Evolutionary conservation across 2,329 filamentous ascomycete genomes (phyloP), one percentile per base, ranked within the genome.

Genomic region (Fusarium sp.): DNA sequence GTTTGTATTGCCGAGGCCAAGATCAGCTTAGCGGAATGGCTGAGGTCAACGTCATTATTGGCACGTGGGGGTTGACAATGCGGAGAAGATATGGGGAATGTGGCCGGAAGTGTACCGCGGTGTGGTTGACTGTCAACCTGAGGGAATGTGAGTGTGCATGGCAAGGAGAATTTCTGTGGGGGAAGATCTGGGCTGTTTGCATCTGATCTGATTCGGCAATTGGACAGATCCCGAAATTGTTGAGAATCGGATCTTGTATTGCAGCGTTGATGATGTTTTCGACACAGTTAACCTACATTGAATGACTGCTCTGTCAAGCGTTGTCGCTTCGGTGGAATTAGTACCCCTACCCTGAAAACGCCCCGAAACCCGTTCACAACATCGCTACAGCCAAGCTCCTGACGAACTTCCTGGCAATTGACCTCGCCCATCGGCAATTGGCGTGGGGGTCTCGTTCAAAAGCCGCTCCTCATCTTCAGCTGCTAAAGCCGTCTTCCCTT

Each of bases 71-170:
- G 56, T 28, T 33, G n/a, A n/a, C 11, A 24, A 36, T 58, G 41
- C 42, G 55, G 55, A 56, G 52, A 56, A 56, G 26, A 33, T 24
- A 44, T 42, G 52, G 55, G 41, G 17, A 61, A 22, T n/a, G 2
- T 8, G 36, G 13, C 56, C 28, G 44, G 62, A n/a, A 47, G 7
- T 31, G 28, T 35, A 22, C 39, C 47, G 17, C 39, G n/a, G 22
- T 20, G 24, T 28, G 63, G 63, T 65, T 57, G 63, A 66, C 48
- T 58, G 63, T 66, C 63, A 15, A 66, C 63, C 63, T 66, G 55
- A 18, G 26, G 39, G 28, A 12, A 12, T 14, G 33, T 49, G 28
- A 12, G 10, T 14, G 17, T 28, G 22, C 45, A 17, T 36, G 18
- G 28, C 3, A 24, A 63, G 65, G 57, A 41, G 26, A 41, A 9